Base-by-base conservation (phyloP, 2,329 filamentous ascomycete species). In the Alternaria solani region DNA sequence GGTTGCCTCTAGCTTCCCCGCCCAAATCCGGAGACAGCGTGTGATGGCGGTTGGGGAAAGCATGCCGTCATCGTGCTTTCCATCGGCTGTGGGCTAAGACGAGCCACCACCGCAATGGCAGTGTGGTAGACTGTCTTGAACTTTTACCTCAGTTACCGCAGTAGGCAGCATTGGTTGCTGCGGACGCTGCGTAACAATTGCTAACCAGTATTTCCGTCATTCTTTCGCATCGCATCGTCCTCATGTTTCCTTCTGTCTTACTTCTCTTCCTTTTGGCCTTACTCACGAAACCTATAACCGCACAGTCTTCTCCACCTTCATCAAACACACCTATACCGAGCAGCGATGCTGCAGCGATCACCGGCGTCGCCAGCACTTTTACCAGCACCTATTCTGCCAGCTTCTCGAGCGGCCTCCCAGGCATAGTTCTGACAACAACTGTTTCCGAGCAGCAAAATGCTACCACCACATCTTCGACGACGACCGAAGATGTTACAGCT, bases 61-160 rank as follows among this genome's bases (percentile, higher is more conserved):
- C 25, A 62, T 66, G 63, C 61, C 63, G 66, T 67, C 68, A 69
- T 69, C 52, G 66, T 51, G 42, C 59, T 44, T 68, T 59, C 62
- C 53, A 46, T 8, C 23, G 26, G 51, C 9, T 43, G 44, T 20
- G n/a, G 39, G 34, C 36, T 55, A 49, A 30, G 28, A 55, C 34
- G 51, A 23, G 39, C 38, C 55, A 48, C 20, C 55, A 51, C 44
- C 39, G 18, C 28, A 30, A 36, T 18, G n/a, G 28, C 25, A 32
- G 30, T 48, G 2, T 34, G 30, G 18, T 23, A 48, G 46, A 38
- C 14, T 8, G 46, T 49, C 46, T 38, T n/a, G 32, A 25, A 14
- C 1, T 14, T 36, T 5, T 49, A 16, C 30, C 11, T 36, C 39
- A 12, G 44, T 25, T 14, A 36, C 8, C 16, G 48, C 32, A 52